phyloP scores from a whole-genome alignment of 495 filamentous ascomycete genomes.

The Articulospora tetracladia region DNA sequence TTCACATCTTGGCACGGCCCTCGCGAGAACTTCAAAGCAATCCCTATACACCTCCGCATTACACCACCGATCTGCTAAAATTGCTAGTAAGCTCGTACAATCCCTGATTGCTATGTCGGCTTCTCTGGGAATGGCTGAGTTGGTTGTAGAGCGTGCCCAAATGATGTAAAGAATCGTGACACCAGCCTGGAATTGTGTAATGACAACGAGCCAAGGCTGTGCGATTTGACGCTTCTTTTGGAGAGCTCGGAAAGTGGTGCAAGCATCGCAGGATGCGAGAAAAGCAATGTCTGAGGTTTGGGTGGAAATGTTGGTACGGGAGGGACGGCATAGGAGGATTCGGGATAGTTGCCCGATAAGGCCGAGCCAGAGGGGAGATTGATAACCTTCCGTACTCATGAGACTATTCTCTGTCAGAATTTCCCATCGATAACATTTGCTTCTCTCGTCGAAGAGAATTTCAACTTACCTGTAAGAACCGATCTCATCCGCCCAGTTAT shows the following conservation, averaged over 20 bases:
- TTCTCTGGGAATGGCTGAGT: background rate
- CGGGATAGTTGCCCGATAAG: slow-evolving; percentile 10
- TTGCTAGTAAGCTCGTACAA: slow-evolving; percentile 5
- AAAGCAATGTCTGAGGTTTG: background rate
- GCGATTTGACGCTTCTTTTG: slow-evolving; percentile 5
- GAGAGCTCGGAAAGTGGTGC: slow-evolving; percentile 5
- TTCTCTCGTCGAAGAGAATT: too few species aligned
- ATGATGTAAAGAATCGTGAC: slow-evolving; percentile 10
- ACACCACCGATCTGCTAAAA: slow-evolving; percentile 10
- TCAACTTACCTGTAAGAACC: slow-evolving; percentile 1
- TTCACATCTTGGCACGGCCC: background rate
- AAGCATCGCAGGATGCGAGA: slow-evolving; percentile 4
- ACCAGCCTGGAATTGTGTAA: slow-evolving; percentile 10
- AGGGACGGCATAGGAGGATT: slow-evolving; percentile 1
- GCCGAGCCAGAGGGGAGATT: slow-evolving; percentile 7
- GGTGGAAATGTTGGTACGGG: background rate
- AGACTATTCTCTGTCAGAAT: background rate
- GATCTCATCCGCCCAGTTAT: slow-evolving; percentile 10
- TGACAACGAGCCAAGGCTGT: slow-evolving; percentile 4
- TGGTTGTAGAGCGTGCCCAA: background rate
- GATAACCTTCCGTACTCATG: slow-evolving; percentile 4
- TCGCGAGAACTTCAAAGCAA: slow-evolving; percentile 10
- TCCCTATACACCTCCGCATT: slow-evolving; percentile 13
- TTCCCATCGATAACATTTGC: background rate
- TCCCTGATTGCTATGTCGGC: slow-evolving; percentile 7